Percentiles rank a stretch among this genome's conserved stretches.
Conservation (phyloP, 805 yeast genomes). For the Tetrapisispora arboricola region DNA sequence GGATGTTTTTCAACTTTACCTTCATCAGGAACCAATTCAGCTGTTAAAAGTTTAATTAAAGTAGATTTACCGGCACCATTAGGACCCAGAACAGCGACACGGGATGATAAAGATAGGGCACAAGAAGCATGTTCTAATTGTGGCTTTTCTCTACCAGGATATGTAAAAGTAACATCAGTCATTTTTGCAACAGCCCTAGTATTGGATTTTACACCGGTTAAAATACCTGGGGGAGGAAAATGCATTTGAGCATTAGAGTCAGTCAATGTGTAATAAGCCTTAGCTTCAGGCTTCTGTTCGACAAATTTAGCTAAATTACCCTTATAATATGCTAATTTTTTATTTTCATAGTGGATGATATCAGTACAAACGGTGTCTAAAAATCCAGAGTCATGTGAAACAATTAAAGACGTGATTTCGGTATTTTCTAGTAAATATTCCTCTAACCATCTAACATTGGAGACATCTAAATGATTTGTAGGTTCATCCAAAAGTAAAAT, state of each 20-base stretch:
- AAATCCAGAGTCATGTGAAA: constrained; percentile 96
- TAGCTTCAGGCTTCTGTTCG: constrained; percentile 88
- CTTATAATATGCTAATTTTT: constrained; percentile 87
- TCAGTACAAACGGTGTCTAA: constrained; percentile 93
- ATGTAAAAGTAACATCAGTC: constrained; percentile 73
- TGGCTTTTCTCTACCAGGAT: constrained; percentile 84
- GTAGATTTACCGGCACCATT: constrained; percentile 99
- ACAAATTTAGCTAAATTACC: constrained; percentile 93
- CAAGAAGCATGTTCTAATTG: constrained; percentile 72
- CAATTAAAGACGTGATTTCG: constrained; percentile 87
- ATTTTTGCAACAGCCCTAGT: constrained; percentile 90
- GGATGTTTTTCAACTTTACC: constrained; percentile 98
- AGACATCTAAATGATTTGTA: constrained; percentile 93
- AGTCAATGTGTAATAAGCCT: constrained; percentile 86
- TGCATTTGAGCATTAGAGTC: constrained; percentile 93
- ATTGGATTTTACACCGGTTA: constrained; percentile 93
- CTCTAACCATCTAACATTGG: constrained; percentile 88
- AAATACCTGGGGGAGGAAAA: constrained; percentile 96
- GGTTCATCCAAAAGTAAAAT: constrained; percentile 93
- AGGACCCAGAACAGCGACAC: constrained; percentile 95
- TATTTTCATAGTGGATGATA: constrained; percentile 91
- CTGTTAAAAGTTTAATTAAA: constrained; percentile 84
- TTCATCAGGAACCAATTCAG: constrained; percentile 72
- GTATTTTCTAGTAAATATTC: constrained; percentile 75
- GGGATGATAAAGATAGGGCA: constrained; percentile 87